Percentiles rank a stretch among this genome's conserved stretches.
Evolutionary conservation across 352 stramenopile genomes (phyloP).

Genomic region (Detonula confervacea): DNA sequence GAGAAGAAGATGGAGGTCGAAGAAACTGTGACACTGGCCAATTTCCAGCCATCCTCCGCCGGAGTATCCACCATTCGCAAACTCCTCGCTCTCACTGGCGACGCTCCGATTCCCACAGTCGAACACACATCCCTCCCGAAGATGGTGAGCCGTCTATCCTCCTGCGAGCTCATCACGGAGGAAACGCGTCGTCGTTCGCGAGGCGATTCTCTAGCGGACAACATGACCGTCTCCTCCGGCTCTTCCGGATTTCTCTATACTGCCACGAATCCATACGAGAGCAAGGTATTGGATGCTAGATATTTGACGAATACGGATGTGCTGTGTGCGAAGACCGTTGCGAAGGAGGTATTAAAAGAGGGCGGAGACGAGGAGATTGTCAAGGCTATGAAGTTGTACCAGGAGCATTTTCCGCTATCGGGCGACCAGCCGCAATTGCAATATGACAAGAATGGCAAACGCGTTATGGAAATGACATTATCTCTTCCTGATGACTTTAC

Average conservation of each 20-base stretch:
- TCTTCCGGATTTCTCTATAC: constrained; percentile 68
- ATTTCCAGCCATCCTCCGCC: neutral
- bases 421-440: constrained; percentile 20
- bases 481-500: constrained; percentile 81
- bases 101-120: constrained; percentile 38
- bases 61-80: constrained; percentile 58
- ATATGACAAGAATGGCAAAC: constrained; percentile 76
- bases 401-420: constrained; percentile 55
- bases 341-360: constrained; percentile 17
- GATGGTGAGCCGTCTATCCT: constrained; percentile 60
- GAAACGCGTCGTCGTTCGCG: constrained; percentile 29
- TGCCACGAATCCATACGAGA: constrained; percentile 69
- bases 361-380: constrained; percentile 44
- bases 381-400: constrained; percentile 49
- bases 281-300: constrained; percentile 60
- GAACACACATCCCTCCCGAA: constrained; percentile 49
- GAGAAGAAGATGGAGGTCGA: constrained; percentile 70
- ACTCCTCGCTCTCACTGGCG: constrained; percentile 39
- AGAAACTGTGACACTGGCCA: constrained; percentile 13
- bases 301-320: constrained; percentile 80
- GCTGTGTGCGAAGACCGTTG: constrained; percentile 54
- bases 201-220: constrained; percentile 48
- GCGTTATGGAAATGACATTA: constrained; percentile 84
- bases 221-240: constrained; percentile 63
- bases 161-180: constrained; percentile 62